Evolutionary conservation across 2,329 filamentous ascomycete species (phyloP).

Genomic region (Graphilbum fragrans): DNA sequence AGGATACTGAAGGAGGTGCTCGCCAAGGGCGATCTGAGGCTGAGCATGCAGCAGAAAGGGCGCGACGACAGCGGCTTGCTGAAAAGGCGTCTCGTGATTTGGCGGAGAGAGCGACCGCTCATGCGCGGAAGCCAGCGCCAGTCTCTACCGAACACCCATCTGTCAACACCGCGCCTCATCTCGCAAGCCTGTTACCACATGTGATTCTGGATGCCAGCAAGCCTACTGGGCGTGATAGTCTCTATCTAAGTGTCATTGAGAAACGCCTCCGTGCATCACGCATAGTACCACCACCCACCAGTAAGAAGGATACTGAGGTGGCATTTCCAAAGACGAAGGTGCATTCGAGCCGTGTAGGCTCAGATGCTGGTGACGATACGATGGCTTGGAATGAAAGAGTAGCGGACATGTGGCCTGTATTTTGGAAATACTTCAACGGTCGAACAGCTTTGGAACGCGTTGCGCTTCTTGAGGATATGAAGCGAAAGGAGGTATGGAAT

Average conservation of each 20-base stretch:
- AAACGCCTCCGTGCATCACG: slow-evolving; percentile 27
- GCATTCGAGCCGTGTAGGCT: neutral
- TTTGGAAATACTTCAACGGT: slow-evolving; percentile 84
- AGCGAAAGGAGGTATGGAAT: slow-evolving; percentile 68
- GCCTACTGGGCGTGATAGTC: slow-evolving; percentile 64
- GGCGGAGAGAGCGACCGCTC: slow-evolving; percentile 42
- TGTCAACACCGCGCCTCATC: slow-evolving; percentile 42
- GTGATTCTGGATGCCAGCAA: slow-evolving; percentile 69
- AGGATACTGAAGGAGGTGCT: neutral
- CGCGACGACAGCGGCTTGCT: slow-evolving; percentile 47
- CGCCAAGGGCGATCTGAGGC: slow-evolving; percentile 17
- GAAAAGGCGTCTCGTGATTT: slow-evolving; percentile 41
- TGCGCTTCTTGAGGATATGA: slow-evolving; percentile 72
- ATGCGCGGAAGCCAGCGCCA: slow-evolving; percentile 38
- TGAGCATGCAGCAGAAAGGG: slow-evolving; percentile 46
- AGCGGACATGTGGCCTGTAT: slow-evolving; percentile 55
- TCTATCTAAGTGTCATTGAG: slow-evolving; percentile 53
- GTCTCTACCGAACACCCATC: slow-evolving; percentile 41
- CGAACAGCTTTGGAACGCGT: slow-evolving; percentile 76
- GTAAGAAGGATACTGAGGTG: slow-evolving; percentile 8
- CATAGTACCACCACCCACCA: slow-evolving; percentile 3
- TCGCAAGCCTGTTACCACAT: slow-evolving; percentile 46
- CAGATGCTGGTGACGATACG: slow-evolving; percentile 3
- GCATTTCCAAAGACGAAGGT: neutral
- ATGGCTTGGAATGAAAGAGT: slow-evolving; percentile 37